These are phyloP conservation scores for Marasmius oreades DNA, from an alignment of 1,284 basidiomycete genomes.

Conservation along the genomic window DNA sequence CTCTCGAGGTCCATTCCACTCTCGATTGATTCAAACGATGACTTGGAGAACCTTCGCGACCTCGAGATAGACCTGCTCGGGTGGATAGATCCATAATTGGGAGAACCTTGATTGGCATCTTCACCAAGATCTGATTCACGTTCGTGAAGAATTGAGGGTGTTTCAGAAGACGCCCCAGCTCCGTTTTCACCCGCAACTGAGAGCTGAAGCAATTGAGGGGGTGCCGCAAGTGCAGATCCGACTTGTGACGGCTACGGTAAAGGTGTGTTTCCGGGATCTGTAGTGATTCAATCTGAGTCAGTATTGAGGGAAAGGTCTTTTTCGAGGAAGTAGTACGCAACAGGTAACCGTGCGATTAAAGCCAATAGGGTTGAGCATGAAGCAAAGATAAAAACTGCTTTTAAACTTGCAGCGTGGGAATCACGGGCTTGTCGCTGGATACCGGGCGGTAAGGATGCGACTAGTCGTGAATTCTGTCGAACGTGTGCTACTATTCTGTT, in stretches of 20 bases:
- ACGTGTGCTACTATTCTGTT: constrained; percentile 68
- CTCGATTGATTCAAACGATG: constrained; percentile 43
- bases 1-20: constrained; percentile 40
- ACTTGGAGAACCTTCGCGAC: constrained; percentile 34
- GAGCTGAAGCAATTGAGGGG: constrained; percentile 7
- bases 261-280: constrained; percentile 63
- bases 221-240: not conserved
- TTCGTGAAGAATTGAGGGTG: constrained; percentile 7
- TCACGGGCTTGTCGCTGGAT: constrained; percentile 65
- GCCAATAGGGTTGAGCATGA: constrained; percentile 61
- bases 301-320: not conserved
- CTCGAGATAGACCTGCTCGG: constrained; percentile 2
- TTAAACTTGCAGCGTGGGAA: constrained; percentile 65
- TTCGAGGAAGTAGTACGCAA: constrained; percentile 29
- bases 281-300: not conserved
- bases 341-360: constrained; percentile 62
- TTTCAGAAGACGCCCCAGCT: constrained; percentile 8
- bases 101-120: constrained; percentile 17
- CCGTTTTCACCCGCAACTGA: not conserved
- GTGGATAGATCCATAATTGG: constrained; percentile 19
- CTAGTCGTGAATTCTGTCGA: constrained; percentile 65
- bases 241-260: constrained; percentile 27
- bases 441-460: constrained; percentile 54
- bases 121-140: not conserved
- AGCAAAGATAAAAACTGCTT: constrained; percentile 72